phyloP scores from a whole-genome alignment of 805 yeast genomes.

The Zygosaccharomyces siamensis region DNA sequence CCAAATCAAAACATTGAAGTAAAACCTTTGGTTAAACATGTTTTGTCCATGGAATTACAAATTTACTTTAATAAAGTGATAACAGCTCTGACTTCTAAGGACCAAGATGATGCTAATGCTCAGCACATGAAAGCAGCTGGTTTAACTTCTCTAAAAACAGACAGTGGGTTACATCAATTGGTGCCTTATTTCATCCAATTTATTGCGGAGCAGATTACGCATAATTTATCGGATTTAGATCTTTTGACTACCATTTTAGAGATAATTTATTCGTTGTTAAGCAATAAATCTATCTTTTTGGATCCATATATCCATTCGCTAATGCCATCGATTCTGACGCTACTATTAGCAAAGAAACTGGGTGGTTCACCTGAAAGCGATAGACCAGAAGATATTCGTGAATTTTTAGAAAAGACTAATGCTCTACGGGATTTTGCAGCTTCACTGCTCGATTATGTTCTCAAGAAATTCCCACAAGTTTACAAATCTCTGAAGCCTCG shows the following conservation, averaged over 20 bases:
- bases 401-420: conserved; percentile 39
- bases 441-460: conserved; percentile 71
- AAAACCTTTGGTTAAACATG: conserved; percentile 91
- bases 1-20: conserved; percentile 50
- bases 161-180: conserved; percentile 93
- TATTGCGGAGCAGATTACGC: conserved; percentile 90
- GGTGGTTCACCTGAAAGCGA: conserved; percentile 45
- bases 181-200: conserved; percentile 96
- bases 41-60: conserved; percentile 88
- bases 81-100: conserved; percentile 62
- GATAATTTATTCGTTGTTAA: conserved; percentile 76
- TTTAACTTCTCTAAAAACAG: conserved; percentile 74
- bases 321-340: conserved; percentile 93
- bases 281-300: conserved; percentile 77
- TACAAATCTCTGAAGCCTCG: conserved; percentile 89
- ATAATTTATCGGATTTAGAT: conserved; percentile 68
- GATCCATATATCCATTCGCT: conserved; percentile 95
- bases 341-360: conserved; percentile 82
- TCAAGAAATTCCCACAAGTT: conserved; percentile 72
- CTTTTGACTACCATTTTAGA: conserved; percentile 80
- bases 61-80: conserved; percentile 88
- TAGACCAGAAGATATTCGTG: conserved; percentile 20
- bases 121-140: conserved; percentile 67
- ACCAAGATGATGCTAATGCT: conserved; percentile 38
- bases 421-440: conserved; percentile 88